phyloP scores from a whole-genome alignment of 2,329 filamentous ascomycete species.

The Harringtonia lauricola region DNA sequence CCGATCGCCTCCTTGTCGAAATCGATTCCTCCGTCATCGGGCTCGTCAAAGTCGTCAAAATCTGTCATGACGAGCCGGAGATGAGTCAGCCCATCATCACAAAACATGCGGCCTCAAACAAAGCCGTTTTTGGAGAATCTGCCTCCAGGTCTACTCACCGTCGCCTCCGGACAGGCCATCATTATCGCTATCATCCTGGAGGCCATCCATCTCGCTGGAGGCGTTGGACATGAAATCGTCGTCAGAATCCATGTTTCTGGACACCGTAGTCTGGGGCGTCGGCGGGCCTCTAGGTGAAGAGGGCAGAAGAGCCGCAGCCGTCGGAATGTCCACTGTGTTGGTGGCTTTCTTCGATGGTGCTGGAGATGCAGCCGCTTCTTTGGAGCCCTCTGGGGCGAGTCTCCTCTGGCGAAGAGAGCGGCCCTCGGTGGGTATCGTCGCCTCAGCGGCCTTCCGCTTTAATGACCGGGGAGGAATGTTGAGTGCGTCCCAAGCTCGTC shows the following conservation, averaged over 20 bases:
- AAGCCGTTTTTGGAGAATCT: too few relatives aligned
- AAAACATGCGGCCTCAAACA: background rate
- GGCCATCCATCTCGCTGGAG: constrained; percentile 66
- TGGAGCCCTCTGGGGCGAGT: constrained; percentile 37
- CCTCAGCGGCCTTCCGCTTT: constrained; percentile 57
- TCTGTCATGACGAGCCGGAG: constrained; percentile 3
- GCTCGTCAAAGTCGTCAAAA: constrained; percentile 44
- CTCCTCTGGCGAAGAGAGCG: constrained; percentile 36
- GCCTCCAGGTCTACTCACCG: too few relatives aligned
- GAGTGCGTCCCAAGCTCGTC: constrained; percentile 17
- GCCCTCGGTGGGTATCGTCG: constrained; percentile 40
- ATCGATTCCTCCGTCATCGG: constrained; percentile 41
- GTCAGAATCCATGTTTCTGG: constrained; percentile 78
- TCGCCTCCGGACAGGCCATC: constrained; percentile 44
- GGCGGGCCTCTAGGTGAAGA: constrained; percentile 6
- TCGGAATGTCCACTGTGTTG: background rate
- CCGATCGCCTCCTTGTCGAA: constrained; percentile 48
- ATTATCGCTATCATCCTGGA: constrained; percentile 70
- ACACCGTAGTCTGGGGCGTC: constrained; percentile 29
- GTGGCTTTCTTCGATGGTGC: constrained; percentile 15
- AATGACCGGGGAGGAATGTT: constrained; percentile 49
- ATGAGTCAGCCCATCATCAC: background rate
- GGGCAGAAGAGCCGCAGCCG: background rate
- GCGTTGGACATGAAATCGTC: constrained; percentile 83
- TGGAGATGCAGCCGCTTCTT: constrained; percentile 40